Evolutionary conservation across 345 rosid species (phyloP).

Genomic region (Camelina sativa): DNA sequence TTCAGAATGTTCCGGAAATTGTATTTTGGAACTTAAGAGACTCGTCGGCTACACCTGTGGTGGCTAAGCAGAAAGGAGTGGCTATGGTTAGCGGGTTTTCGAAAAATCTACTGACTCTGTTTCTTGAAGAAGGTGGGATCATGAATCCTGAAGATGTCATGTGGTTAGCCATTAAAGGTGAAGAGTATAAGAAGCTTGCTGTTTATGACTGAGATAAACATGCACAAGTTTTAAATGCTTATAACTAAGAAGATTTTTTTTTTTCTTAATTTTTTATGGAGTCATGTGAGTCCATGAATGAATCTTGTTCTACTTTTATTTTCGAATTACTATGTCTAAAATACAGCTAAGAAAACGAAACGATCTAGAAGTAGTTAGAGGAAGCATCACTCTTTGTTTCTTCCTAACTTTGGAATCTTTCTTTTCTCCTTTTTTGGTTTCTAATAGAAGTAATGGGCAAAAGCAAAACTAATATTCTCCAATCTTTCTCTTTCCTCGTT

Average conservation of each 20-base stretch:
- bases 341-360: conserved; percentile 11
- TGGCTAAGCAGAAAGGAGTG: conserved; percentile 41
- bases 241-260: too few species aligned
- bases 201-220: conserved; percentile 34
- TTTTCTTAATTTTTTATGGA: too few species aligned
- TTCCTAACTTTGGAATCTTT: conserved; percentile 41
- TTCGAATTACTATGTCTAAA: not conserved
- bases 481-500: conserved; percentile 14
- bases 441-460: conserved; percentile 25
- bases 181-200: conserved; percentile 44
- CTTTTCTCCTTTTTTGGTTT: conserved; percentile 22
- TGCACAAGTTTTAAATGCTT: conserved; percentile 5
- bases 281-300: conserved; percentile 9
- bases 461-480: conserved; percentile 38
- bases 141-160: conserved; percentile 45
- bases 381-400: conserved; percentile 29
- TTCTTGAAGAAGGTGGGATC: conserved; percentile 47
- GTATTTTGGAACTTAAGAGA: conserved; percentile 51
- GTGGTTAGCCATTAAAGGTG: conserved; percentile 44
- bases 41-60: conserved; percentile 41
- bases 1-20: conserved; percentile 50
- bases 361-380: conserved; percentile 23
- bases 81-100: conserved; percentile 54
- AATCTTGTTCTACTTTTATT: not conserved
- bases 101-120: conserved; percentile 48